Evolutionary conservation across 2,329 filamentous ascomycete species (phyloP).

Genomic region (Colletotrichum limetticola): DNA sequence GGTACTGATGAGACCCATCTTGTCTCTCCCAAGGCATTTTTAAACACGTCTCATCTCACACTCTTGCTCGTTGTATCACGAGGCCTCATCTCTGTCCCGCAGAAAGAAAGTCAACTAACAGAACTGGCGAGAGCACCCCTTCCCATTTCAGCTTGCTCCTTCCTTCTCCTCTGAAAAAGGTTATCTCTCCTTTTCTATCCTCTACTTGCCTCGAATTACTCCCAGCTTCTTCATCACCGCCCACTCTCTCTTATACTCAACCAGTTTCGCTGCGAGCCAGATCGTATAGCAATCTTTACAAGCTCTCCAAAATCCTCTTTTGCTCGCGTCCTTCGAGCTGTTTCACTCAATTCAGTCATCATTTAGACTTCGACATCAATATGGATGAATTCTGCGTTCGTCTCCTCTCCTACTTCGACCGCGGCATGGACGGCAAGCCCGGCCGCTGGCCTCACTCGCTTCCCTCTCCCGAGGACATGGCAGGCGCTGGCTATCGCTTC

Average conservation of each 20-base stretch:
- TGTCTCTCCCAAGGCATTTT: background rate
- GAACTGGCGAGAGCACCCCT: background rate
- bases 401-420: conserved; percentile 7
- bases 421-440: background rate
- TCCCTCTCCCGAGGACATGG: conserved; percentile 20
- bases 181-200: background rate
- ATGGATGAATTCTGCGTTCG: conserved; percentile 22
- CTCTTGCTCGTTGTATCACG: background rate
- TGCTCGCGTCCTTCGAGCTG: background rate
- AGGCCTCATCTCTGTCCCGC: background rate
- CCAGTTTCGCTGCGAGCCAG: background rate
- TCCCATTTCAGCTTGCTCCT: background rate
- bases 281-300: background rate
- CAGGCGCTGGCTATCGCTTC: background rate
- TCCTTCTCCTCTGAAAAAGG: background rate
- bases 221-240: background rate
- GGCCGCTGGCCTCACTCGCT: conserved; percentile 4
- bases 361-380: background rate
- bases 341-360: background rate
- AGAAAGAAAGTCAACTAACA: background rate
- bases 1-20: background rate
- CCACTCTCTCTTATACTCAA: background rate
- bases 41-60: background rate
- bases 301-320: background rate
- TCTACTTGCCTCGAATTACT: background rate